Conservation (phyloP, 1,139 yeast species). For the Nakaseomyces nivariensis region DNA sequence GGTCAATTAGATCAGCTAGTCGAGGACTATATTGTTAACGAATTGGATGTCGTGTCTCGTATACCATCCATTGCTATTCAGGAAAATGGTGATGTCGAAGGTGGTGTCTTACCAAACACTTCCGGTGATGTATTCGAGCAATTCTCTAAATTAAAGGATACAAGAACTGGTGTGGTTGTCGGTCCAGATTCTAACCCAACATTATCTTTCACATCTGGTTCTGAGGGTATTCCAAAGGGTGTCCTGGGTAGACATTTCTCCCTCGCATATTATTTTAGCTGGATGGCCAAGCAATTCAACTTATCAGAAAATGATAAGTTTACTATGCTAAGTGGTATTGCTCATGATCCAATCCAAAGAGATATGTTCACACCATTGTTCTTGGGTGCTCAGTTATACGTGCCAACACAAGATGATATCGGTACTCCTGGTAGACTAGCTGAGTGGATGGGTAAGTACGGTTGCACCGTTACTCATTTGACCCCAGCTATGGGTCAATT, state of each 20-base stretch:
- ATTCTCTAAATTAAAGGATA: constrained; percentile 38
- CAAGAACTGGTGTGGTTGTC: constrained; percentile 78
- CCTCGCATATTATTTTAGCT: constrained; percentile 91
- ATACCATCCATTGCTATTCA: constrained; percentile 69
- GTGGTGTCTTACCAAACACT: constrained; percentile 37
- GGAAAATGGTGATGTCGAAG: constrained; percentile 66
- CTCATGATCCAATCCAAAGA: constrained; percentile 98
- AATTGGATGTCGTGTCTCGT: constrained; percentile 60
- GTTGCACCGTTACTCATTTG: constrained; percentile 91
- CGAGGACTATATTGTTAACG: constrained; percentile 59
- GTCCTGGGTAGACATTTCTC: constrained; percentile 96
- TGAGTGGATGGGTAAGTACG: constrained; percentile 88
- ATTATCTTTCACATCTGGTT: constrained; percentile 92
- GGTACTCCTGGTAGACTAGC: constrained; percentile 98
- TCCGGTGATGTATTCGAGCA: constrained; percentile 42
- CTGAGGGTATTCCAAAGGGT: constrained; percentile 98
- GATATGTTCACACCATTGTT: constrained; percentile 97
- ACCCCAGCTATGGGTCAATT: constrained; percentile 99
- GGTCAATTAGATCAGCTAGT: constrained; percentile 73
- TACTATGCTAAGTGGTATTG: constrained; percentile 97
- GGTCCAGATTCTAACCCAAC: constrained; percentile 99
- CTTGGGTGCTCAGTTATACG: constrained; percentile 83
- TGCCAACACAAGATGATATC: constrained; percentile 94
- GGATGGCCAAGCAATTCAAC: constrained; percentile 88
- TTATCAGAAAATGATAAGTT: constrained; percentile 74